Conservation (phyloP, 73 alveolate species). For the Paramecium pentaurelia region DNA sequence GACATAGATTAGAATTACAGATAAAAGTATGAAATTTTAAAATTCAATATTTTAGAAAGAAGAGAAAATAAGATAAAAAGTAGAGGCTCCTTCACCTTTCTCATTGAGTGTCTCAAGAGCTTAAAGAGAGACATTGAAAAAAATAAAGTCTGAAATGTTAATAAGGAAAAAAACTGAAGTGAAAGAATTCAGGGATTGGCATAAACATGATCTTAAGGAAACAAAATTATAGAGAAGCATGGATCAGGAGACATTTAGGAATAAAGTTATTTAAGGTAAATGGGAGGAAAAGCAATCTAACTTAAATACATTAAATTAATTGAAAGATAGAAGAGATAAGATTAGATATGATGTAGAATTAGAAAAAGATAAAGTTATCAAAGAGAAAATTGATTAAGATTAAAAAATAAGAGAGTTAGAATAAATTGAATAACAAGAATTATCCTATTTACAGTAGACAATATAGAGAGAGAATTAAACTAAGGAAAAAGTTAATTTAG, state of each 20-base stretch:
- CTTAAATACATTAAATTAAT: neutral
- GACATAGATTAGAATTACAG: neutral
- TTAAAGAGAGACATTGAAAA: neutral
- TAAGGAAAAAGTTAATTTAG: neutral
- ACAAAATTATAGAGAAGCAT: neutral
- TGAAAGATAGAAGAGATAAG: neutral
- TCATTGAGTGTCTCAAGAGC: conserved; percentile 13
- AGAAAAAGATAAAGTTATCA: neutral
- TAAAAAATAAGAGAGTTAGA: neutral
- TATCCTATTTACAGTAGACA: neutral
- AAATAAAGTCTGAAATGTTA: neutral
- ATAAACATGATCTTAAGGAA: neutral
- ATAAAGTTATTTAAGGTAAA: neutral
- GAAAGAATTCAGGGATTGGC: conserved; percentile 16
- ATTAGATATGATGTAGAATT: neutral
- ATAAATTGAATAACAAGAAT: neutral
- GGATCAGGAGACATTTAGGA: conserved; percentile 29
- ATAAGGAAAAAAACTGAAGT: conserved; percentile 25
- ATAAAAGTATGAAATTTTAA: neutral
- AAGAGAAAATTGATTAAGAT: neutral
- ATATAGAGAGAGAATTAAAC: neutral
- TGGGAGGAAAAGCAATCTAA: neutral
- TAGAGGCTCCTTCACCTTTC: neutral
- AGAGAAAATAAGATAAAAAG: neutral
- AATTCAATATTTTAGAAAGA: neutral